Evolutionary conservation across 1,284 basidiomycete genomes (phyloP), one percentile per base, ranked within the genome.

Genomic region (Taiwanofungus camphoratus): DNA sequence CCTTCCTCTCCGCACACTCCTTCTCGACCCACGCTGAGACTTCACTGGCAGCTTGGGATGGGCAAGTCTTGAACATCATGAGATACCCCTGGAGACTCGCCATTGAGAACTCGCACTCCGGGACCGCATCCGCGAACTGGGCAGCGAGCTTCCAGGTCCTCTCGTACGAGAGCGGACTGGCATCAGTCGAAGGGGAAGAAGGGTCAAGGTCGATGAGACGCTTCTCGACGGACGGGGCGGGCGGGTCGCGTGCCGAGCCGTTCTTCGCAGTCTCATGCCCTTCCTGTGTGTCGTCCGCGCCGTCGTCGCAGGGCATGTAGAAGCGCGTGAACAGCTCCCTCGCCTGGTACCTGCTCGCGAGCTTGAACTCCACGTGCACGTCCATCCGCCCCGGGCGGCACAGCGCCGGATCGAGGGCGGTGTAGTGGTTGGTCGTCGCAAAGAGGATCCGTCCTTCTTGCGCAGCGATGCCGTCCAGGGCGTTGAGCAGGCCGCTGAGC

Each of bases 321-420:
- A 89, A 88, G 42, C 74, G 69, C 35, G 66, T 70, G 62, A 78
- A 88, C 3, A 88, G 64, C 51, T 79, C 73, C 26, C 62, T 62
- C 2, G 79, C 81, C 55, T 88, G 84, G 61, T 71, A 77, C 44
- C 66, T 72, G 56, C 79, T 83, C 7, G 86, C 79, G 20, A 79
- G 67, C 52, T 74, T 74, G 62, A 87, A 88, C 53, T 86, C 76
- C 42, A 89, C 65, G 53, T 86, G 82, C 13, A 87, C 54, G 57
- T 89, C 86, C 74, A 88, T 82, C 4, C 86, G 77, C 26, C 87
- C 86, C 2, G 86, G 82, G n/a, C 86, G 76, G 50, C 74, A 77
- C 18, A 88, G 70, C 1, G 87, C 87, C 2, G 82, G 71, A 49
- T 88, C 86, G 16, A 88, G 74, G 4, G 73, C 66, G 8, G 61